Conservation (phyloP, 2,329 filamentous ascomycete genomes). For the Domatiomyces catenatus region DNA sequence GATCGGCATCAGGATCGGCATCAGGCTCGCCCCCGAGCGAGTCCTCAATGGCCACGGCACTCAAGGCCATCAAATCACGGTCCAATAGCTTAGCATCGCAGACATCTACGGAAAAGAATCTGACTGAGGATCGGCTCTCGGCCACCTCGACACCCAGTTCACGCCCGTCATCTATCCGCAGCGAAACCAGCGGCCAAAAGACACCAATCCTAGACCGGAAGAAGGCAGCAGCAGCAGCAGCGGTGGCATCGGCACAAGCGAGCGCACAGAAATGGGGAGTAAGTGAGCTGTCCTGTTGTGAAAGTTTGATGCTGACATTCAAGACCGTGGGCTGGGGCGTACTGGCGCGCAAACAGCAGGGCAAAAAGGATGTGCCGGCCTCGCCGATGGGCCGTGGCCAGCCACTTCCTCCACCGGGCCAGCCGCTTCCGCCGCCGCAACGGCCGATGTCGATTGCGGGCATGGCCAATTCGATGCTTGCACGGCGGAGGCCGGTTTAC, state of each 20-base stretch:
- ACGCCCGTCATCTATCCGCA: slow-evolving; percentile 6
- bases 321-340: slow-evolving; percentile 26
- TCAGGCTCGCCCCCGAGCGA: slow-evolving; percentile 28
- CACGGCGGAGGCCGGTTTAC: slow-evolving; percentile 18
- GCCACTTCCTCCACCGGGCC: slow-evolving; percentile 66
- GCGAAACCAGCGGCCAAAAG: slow-evolving; percentile 3
- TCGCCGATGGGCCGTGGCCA: slow-evolving; percentile 71
- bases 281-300: neutral
- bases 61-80: slow-evolving; percentile 20
- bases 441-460: slow-evolving; percentile 33
- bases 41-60: slow-evolving; percentile 21
- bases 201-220: slow-evolving; percentile 20
- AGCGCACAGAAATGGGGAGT: slow-evolving; percentile 45
- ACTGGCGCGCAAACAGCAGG: slow-evolving; percentile 27
- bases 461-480: slow-evolving; percentile 2
- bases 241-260: slow-evolving; percentile 34
- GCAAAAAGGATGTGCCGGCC: slow-evolving; percentile 33
- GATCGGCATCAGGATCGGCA: slow-evolving; percentile 23
- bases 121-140: neutral
- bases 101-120: slow-evolving; percentile 26
- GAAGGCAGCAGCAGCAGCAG: slow-evolving; percentile 27
- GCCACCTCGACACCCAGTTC: slow-evolving; percentile 18
- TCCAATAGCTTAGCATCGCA: slow-evolving; percentile 36
- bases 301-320: neutral
- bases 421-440: slow-evolving; percentile 57